phyloP scores from a whole-genome alignment of 257 asterid genomes.

The Nicotiana benthamiana region DNA sequence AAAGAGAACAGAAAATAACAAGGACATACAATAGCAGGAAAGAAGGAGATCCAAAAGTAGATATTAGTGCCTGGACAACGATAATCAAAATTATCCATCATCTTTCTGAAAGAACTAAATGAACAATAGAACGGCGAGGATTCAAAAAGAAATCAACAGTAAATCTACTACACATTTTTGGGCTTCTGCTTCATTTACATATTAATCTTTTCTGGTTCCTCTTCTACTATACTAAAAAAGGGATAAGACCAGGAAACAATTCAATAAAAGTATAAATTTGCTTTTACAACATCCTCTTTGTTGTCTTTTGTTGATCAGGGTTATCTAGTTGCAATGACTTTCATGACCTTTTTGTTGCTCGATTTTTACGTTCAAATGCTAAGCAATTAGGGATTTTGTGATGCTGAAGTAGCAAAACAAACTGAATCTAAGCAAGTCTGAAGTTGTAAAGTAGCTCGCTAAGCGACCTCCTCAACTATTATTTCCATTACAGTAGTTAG shows the following conservation, averaged over 20 bases:
- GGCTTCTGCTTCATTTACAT: too few relatives aligned
- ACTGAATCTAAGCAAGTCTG: not conserved
- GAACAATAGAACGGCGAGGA: too few relatives aligned
- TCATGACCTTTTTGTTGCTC: not conserved
- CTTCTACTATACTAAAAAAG: too few relatives aligned
- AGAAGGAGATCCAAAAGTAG: constrained; percentile 88
- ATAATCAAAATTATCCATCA: not conserved
- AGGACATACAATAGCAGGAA: constrained; percentile 62
- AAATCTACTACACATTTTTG: too few relatives aligned
- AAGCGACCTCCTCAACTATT: not conserved
- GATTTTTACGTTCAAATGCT: not conserved
- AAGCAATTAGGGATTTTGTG: not conserved
- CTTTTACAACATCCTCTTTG: not conserved
- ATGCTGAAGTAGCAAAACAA: not conserved
- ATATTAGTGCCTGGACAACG: constrained; percentile 64
- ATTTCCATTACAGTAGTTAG: not conserved
- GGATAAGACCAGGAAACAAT: too few relatives aligned
- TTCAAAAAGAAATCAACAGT: too few relatives aligned
- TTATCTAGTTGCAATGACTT: not conserved
- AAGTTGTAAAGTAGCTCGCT: not conserved
- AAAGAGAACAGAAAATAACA: not conserved
- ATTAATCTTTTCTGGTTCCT: too few relatives aligned
- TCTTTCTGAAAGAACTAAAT: not conserved
- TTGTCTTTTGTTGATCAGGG: not conserved
- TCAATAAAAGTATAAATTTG: too few relatives aligned